Conservation (phyloP, 2,329 filamentous ascomycete genomes). For the Cyclaneusma minus region DNA sequence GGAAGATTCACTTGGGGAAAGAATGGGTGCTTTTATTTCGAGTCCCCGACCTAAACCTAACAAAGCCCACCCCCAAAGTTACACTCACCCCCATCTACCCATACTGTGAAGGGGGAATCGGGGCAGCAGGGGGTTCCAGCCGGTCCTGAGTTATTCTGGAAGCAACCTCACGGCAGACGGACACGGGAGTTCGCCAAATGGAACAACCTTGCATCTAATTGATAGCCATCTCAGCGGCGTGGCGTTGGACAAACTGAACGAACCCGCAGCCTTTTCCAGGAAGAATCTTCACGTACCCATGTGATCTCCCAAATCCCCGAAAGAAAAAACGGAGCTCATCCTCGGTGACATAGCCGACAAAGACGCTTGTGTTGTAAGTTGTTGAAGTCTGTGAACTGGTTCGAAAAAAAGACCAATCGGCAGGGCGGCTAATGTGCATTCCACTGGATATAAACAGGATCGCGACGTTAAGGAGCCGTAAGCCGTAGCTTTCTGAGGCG, state of each 20-base stretch:
- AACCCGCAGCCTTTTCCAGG: slow-evolving; percentile 98
- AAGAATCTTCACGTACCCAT: slow-evolving; percentile 98
- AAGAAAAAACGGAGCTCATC: slow-evolving; percentile 99
- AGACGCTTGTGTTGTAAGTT: slow-evolving; percentile 99
- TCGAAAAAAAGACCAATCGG: no score
- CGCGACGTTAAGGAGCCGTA: no score
- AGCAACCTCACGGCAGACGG: slow-evolving; percentile 91
- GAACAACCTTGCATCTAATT: slow-evolving; percentile 99
- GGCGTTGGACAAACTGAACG: slow-evolving; percentile 96
- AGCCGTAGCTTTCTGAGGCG: no score
- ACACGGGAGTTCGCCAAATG: slow-evolving; percentile 97
- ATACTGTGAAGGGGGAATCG: slow-evolving; percentile 65
- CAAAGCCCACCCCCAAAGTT: no score
- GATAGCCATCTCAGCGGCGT: slow-evolving; percentile 99
- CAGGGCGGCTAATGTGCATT: no score
- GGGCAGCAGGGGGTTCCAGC: slow-evolving; percentile 95
- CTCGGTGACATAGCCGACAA: slow-evolving; percentile 97
- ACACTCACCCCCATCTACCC: slow-evolving; percentile 37
- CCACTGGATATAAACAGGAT: no score
- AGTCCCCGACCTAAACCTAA: no score
- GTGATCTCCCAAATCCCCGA: slow-evolving; percentile 99
- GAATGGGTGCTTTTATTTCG: no score
- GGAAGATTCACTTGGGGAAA: no score
- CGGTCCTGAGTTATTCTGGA: slow-evolving; percentile 95
- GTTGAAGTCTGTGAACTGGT: slow-evolving; percentile 99